Evolutionary conservation across 306 rosid genomes (phyloP).

Genomic region (Malus sylvestris): DNA sequence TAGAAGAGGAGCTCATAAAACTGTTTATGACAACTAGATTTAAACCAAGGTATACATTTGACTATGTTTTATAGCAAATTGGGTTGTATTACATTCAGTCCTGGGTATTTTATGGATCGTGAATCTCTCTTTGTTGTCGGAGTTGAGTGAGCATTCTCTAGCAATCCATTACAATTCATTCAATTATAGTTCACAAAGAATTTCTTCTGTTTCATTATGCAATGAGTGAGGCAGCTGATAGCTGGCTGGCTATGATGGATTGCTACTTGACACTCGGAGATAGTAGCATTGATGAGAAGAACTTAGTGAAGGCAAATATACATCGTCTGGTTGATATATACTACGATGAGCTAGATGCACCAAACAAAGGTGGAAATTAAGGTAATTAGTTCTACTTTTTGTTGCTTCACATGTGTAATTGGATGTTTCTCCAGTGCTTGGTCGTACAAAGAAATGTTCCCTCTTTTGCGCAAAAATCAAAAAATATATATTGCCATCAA

Average conservation of each 20-base stretch:
- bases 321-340: slow-evolving; percentile 47
- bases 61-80: neutral
- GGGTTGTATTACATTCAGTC: neutral
- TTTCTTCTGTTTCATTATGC: slow-evolving; percentile 43
- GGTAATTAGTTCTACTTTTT: slow-evolving; percentile 36
- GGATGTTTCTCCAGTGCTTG: too few relatives aligned
- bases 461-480: too few relatives aligned
- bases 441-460: too few relatives aligned
- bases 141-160: neutral
- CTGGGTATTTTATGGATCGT: neutral
- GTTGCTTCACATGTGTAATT: neutral
- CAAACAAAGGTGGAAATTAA: slow-evolving; percentile 53
- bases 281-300: slow-evolving; percentile 24
- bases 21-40: slow-evolving; percentile 52
- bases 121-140: neutral
- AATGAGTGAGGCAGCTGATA: slow-evolving; percentile 49
- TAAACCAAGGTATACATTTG: slow-evolving; percentile 52
- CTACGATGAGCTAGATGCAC: slow-evolving; percentile 69
- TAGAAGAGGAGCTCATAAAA: slow-evolving; percentile 50
- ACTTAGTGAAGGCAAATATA: slow-evolving; percentile 21
- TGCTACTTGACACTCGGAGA: slow-evolving; percentile 31
- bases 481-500: too few relatives aligned
- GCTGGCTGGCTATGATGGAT: slow-evolving; percentile 73
- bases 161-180: neutral
- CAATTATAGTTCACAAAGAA: neutral